Base-by-base conservation (phyloP, 2,329 filamentous ascomycete genomes). In the Helminthosporium solani region DNA sequence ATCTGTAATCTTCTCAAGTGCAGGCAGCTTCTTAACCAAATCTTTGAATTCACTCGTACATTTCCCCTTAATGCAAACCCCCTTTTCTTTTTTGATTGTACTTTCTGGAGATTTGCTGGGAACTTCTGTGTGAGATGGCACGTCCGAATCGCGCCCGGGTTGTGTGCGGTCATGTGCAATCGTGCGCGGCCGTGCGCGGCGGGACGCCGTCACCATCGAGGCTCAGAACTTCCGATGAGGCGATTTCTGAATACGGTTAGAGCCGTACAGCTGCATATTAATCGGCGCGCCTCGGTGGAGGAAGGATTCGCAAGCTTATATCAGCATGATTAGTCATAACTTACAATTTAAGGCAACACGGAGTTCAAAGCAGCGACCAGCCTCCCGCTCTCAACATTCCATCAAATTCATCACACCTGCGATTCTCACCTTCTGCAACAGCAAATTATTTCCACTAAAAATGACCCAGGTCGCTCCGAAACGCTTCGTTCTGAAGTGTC, bases 401-500 rank as follows among this genome's bases (percentile, higher is more conserved):
- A 43, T 47, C 34, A 47, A 39, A 44, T 47, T 37, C 45, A 42
- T 25, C 27, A 40, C 38, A 34, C 38, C 44, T 43, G 44, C 44
- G 25, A 35, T 38, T 42, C 30, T 39, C 40, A 21, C 33, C 45
- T 33, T 47, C 44, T 38, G 21, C 35, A 25, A 15, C 35, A 38
- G 35, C 21, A 25, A 25, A 36, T 36, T 19, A 25, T 38, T 25
- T 15, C 20, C 21, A 44, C 46, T 33, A 49, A 38, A n/a, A 44
- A 50, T 53, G 50, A 47, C 15, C 36, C 46, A 46, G 14, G 34
- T 40, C 41, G 28, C 46, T 51, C 50, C 50, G 33, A 53, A 50
- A 43, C 50, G 50, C 15, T 36, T 53, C 27, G 48, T 51, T 41
- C 43, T 53, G 36, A 40, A 41, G 49, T 52, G 49, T 49, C 49